These are phyloP conservation scores for Ophiostoma ulmi DNA, from an alignment of 2,329 filamentous ascomycete species.

Conservation along the genomic window DNA sequence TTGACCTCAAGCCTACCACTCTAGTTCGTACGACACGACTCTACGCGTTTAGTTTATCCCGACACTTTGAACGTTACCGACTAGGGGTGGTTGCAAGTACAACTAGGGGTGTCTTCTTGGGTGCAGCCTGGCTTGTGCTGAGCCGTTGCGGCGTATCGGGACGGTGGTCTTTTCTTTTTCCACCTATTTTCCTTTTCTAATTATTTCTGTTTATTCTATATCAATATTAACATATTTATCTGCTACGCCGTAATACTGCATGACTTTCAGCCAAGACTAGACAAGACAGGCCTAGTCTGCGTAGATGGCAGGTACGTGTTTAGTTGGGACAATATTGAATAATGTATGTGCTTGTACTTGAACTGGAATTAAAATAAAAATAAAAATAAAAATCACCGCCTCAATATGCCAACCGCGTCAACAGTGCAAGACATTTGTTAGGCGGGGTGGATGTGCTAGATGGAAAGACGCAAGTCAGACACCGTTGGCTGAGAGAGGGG, in stretches of 20 bases:
- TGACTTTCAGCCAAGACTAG: neutral
- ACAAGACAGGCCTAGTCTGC: neutral
- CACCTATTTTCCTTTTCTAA: neutral
- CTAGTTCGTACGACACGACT: neutral
- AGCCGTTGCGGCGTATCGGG: too few relatives aligned
- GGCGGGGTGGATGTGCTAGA: neutral
- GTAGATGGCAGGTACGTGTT: too few relatives aligned
- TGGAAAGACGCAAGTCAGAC: neutral
- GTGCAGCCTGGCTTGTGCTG: too few relatives aligned
- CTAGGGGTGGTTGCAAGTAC: neutral
- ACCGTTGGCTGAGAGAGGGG: too few relatives aligned
- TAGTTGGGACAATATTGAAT: neutral
- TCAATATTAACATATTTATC: neutral
- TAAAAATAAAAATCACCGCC: too few relatives aligned
- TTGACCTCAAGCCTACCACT: neutral
- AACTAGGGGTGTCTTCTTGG: neutral
- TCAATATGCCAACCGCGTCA: neutral
- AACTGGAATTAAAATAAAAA: too few relatives aligned
- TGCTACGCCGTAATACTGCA: too few relatives aligned
- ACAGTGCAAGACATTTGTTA: neutral
- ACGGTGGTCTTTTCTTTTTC: neutral
- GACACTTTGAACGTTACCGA: neutral
- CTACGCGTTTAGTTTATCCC: neutral
- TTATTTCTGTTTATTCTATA: neutral
- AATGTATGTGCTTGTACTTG: too few relatives aligned